Evolutionary conservation across 768 basidiomycete genomes (phyloP).

Genomic region (Mycena galericulata): DNA sequence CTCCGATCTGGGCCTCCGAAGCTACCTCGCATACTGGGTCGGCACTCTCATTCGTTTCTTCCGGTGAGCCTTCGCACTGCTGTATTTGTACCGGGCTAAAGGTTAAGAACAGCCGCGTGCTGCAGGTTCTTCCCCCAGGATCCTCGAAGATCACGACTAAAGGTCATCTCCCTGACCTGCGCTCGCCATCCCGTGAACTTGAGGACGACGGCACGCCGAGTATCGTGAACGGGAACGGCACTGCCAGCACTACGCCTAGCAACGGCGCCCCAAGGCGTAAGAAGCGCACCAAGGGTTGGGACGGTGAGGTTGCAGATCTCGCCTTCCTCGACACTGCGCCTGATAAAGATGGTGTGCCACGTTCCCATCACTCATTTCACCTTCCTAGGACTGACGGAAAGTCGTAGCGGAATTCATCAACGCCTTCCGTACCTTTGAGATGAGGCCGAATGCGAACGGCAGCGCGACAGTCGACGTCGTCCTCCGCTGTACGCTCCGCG

Average conservation of each 20-base stretch:
- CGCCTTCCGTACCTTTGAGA: slow-evolving; percentile 68
- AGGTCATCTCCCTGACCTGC: slow-evolving; percentile 57
- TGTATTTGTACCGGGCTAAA: slow-evolving; percentile 1
- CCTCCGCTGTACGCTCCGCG: slow-evolving; percentile 77
- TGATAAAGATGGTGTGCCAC: slow-evolving; percentile 55
- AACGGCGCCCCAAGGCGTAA: slow-evolving; percentile 49
- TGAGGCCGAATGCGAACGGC: slow-evolving; percentile 70
- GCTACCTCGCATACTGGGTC: slow-evolving; percentile 92
- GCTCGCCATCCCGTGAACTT: slow-evolving; percentile 47
- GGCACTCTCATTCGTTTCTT: slow-evolving; percentile 88
- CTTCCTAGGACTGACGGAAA: slow-evolving; percentile 1
- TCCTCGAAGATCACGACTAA: slow-evolving; percentile 56
- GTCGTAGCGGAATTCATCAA: slow-evolving; percentile 63
- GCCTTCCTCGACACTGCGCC: slow-evolving; percentile 47
- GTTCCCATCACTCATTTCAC: slow-evolving; percentile 5
- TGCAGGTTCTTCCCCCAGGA: slow-evolving; percentile 72
- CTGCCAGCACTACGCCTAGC: slow-evolving; percentile 12
- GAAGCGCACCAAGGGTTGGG: slow-evolving; percentile 77
- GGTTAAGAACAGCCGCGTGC: slow-evolving; percentile 57
- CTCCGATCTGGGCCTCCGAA: slow-evolving; percentile 91
- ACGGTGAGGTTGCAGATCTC: slow-evolving; percentile 70
- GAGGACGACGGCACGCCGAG: slow-evolving; percentile 39
- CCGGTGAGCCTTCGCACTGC: slow-evolving; percentile 54
- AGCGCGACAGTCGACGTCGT: slow-evolving; percentile 77
- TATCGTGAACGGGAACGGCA: slow-evolving; percentile 31